Base-by-base conservation (phyloP, 441 rosid genomes). In the Adansonia rubrostipa region DNA sequence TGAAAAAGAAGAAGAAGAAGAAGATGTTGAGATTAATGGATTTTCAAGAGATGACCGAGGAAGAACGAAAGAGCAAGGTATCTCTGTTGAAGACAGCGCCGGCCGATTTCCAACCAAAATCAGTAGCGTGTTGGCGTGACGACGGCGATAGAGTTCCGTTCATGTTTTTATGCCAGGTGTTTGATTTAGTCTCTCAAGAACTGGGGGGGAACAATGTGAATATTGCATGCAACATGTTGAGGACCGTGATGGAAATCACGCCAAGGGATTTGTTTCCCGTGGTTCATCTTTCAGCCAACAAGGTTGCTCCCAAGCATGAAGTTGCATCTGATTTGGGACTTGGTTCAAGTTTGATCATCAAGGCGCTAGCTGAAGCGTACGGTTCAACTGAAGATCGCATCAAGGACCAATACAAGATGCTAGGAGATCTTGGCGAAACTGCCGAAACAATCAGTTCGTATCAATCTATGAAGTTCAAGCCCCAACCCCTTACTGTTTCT, bases 381-480 rank as follows among this genome's bases (percentile, higher is more conserved):
- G 97, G 97, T 80, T 88, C 90, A 83, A 89, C 91, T 10, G 95
- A 91, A 80, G 76, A 79, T 36, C 86, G 88, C 54, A 89, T 95
- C 81, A 90, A 86, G 86, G 84, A 83, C 82, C 90, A 84, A 63
- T 83, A 88, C 81, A 86, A 89, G 93, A 97, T 88, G 22, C 22
- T 63, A 60, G 98, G 99, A 81, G 99, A 93, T 86, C 80, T 95
- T 78, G 97, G 99, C 17, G 88, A 88, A 78, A 98, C 91, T 42
- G 98, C 98, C 60, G 87, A 93, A 89, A 92, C 87, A 77, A 93
- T 97, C 83, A 92, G 98, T 53, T 87, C 92, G 53, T 89, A 96
- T 77, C 99, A 95, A 74, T 84, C 90, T 60, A 86, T 89, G 90
- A 92, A 91, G 97, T 87, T 88, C 74, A 90, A 90, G 84, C 98